Evolutionary conservation across 306 rosid genomes (phyloP), one percentile per base, ranked within the genome.

Genomic region (Prunus dulcis): DNA sequence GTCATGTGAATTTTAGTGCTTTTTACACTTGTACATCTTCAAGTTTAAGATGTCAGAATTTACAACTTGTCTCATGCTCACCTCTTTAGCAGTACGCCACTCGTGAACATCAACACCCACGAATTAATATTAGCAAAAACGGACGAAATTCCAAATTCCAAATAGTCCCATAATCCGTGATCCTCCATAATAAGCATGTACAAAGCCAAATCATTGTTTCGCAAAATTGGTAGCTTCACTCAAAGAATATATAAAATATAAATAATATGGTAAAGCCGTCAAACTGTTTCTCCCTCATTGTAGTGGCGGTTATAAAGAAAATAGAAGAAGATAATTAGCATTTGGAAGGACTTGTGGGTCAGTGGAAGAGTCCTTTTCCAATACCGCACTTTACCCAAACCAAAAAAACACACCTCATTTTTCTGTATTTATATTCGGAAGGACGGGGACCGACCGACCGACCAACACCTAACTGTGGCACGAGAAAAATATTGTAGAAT

Each of bases 331-430:
- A 34, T 34, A 34, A 34, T 7, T 1, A 7, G 43, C 9, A 7
- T 38, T 38, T 1, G 43, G 7, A 38, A 38, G 43, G 43, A 38
- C 43, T 49, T 14, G 53, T 3, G 5, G 53, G 17, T 49, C 17
- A 43, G 91, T 63, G 85, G 69, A 72, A 27, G 73, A 67, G 88
- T 75, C 86, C 51, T 53, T 82, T 77, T 86, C 80, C 67, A 79
- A 61, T 76, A 82, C 78, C 84, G 25, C 62, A 19, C 28, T 56
- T n/a, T 56, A 56, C 62, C 22, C 62, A 19, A 56, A 56, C 62
- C 13, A 0, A 9, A 56, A 20, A 56, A 56, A 56, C 13, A 56
- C 56, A 12, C 57, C 11, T 68, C 30, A 45, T 19, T 45, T 68
- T 22, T 65, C 5, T 18, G 17, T 49, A 0, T 49, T 49, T 14